Evolutionary conservation across 352 stramenopile genomes (phyloP), one percentile per base, ranked within the genome.

Genomic region (Discostella stelligera): DNA sequence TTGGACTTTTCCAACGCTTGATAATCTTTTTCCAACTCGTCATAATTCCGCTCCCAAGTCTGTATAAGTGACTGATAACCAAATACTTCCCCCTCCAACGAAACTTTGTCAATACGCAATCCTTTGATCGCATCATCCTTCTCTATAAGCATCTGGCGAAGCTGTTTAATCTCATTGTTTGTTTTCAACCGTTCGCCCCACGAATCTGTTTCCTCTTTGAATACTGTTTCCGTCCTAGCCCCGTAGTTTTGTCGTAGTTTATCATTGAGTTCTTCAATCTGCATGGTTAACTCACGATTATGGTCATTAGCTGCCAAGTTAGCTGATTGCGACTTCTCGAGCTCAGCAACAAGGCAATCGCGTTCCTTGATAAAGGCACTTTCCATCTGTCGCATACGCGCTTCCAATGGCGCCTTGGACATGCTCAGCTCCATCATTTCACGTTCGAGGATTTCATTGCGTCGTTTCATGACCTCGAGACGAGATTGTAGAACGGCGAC

Each of bases 391-490:
- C 85, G 73, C 52, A 94, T 83, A 0, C 84, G 74, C 10, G 86
- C 85, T 63, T 94, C 85, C 0, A 94, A 71, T 16, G 87, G 87
- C 20, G 89, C 87, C 66, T 91, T 93, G 41, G 79, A 84, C 85
- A 94, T 91, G 49, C 50, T 84, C 0, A 93, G 60, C 21, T 86
- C 77, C 74, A 91, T 92, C 54, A 91, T 93, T 66, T 93, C 85
- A 44, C 86, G 80, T 80, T 92, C 86, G 6, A 94, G 73, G 18
- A 78, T 73, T 30, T 90, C 77, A 32, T 91, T 80, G 30, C 77
- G 82, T 20, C 84, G 80, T 61, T 90, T 72, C 82, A 92, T 88
- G 2, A 74, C 66, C 9, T 71, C 37, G 25, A 93, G 77, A 16
- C 82, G 75, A 3, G 88, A 94, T 32, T 71, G 50, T 3, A 92